phyloP scores from a whole-genome alignment of 2,329 filamentous ascomycete genomes.

The Trichophyton verrucosum region DNA sequence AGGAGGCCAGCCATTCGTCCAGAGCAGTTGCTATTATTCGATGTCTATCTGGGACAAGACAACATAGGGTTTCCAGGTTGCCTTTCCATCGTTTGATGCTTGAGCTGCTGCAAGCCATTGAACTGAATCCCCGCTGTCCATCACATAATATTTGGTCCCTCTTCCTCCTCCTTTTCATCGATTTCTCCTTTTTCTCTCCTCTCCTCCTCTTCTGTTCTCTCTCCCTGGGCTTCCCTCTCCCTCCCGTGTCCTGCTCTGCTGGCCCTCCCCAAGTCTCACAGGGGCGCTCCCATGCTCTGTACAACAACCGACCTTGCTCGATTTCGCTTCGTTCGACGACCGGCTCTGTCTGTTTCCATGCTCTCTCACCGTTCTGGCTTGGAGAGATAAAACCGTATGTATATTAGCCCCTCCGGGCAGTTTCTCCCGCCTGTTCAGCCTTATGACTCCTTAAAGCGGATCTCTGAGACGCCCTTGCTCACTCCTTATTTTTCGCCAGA shows the following conservation, averaged over 20 bases:
- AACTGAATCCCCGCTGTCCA: constrained; percentile 7
- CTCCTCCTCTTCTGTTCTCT: constrained; percentile 15
- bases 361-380: not conserved
- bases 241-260: constrained; percentile 7
- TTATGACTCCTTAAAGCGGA: not conserved
- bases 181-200: constrained; percentile 13
- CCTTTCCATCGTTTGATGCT: not conserved
- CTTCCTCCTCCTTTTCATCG: constrained; percentile 10
- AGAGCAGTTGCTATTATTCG: constrained; percentile 2
- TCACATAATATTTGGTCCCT: constrained; percentile 6
- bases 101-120: constrained; percentile 4
- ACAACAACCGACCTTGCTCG: constrained; percentile 20
- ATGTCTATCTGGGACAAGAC: too few species aligned
- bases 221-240: constrained; percentile 10
- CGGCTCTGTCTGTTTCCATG: not conserved
- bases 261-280: constrained; percentile 9
- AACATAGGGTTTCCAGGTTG: not conserved
- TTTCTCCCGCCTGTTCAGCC: not conserved
- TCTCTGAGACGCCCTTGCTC: not conserved
- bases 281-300: constrained; percentile 14
- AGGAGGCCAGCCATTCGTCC: constrained; percentile 9
- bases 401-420: not conserved
- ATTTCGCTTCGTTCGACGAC: constrained; percentile 9
- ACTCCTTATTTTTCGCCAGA: not conserved
- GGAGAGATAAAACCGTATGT: not conserved